Conservation (phyloP, 148 eudicot genomes). For the Silene conica region DNA sequence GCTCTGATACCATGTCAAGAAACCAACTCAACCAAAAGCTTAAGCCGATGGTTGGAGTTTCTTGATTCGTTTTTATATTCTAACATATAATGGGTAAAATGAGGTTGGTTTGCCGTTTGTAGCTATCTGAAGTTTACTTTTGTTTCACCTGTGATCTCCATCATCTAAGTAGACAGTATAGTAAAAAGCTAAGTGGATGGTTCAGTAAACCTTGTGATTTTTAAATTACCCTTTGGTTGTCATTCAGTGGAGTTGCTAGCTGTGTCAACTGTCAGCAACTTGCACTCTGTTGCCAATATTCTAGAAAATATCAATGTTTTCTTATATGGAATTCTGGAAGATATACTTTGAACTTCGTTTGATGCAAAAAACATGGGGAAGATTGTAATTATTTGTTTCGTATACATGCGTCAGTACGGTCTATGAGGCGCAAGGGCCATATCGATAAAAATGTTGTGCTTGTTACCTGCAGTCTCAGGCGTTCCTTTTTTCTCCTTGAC, state of each 20-base stretch:
- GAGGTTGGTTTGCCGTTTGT: background rate
- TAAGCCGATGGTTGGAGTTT: no score
- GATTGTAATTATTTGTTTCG: no score
- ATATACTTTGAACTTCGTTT: no score
- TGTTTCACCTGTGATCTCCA: background rate
- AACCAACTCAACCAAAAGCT: no score
- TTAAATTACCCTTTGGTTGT: background rate
- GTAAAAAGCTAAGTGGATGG: no score
- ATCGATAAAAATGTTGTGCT: background rate
- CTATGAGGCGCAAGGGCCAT: no score
- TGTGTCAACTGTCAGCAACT: background rate
- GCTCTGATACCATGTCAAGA: no score
- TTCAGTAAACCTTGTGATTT: background rate
- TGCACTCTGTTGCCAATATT: background rate
- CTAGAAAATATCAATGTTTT: no score
- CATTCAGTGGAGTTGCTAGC: background rate
- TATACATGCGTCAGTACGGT: no score
- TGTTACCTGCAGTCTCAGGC: background rate
- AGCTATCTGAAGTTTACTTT: background rate
- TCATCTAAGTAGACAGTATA: background rate
- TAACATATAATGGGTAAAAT: background rate
- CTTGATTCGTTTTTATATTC: no score
- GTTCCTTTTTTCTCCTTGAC: background rate
- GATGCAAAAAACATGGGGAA: no score
- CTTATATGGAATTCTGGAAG: no score